These are phyloP conservation scores for Domatiomyces catenatus DNA, from an alignment of 2,329 filamentous ascomycete species.

Conservation along the genomic window DNA sequence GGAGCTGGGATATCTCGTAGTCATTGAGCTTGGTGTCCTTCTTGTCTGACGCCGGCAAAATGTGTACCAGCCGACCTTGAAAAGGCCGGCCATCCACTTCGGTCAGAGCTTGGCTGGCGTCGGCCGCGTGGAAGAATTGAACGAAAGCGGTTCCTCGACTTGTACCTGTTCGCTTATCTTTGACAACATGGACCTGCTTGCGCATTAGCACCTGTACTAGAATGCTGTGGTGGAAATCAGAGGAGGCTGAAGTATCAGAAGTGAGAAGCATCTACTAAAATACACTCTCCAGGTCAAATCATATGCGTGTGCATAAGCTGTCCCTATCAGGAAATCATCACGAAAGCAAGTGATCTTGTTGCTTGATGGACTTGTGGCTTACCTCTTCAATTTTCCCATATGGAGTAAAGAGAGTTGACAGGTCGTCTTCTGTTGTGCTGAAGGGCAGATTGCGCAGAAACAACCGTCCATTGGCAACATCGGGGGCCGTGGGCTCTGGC, in stretches of 20 bases:
- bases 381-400: conserved; percentile 80
- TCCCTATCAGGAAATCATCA: conserved; percentile 99
- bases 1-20: conserved; percentile 75
- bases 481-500: conserved; percentile 7
- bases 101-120: conserved; percentile 65
- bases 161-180: conserved; percentile 50
- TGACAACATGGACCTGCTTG: conserved; percentile 67
- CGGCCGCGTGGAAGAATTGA: conserved; percentile 55
- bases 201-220: conserved; percentile 27
- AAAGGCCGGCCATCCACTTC: conserved; percentile 72
- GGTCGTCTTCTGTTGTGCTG: conserved; percentile 58
- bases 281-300: conserved; percentile 83
- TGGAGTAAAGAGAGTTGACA: conserved; percentile 52
- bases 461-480: conserved; percentile 49
- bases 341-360: conserved; percentile 26
- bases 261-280: conserved; percentile 99
- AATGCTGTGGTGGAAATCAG: conserved; percentile 12
- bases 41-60: conserved; percentile 71
- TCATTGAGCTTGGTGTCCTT: conserved; percentile 72
- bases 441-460: conserved; percentile 86
- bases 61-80: conserved; percentile 80
- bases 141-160: conserved; percentile 88
- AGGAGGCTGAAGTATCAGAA: conserved; percentile 44
- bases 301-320: conserved; percentile 90
- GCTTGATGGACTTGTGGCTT: conserved; percentile 29